Evolutionary conservation across 495 filamentous ascomycete species (phyloP).

Genomic region (Tuber umbilicatum): DNA sequence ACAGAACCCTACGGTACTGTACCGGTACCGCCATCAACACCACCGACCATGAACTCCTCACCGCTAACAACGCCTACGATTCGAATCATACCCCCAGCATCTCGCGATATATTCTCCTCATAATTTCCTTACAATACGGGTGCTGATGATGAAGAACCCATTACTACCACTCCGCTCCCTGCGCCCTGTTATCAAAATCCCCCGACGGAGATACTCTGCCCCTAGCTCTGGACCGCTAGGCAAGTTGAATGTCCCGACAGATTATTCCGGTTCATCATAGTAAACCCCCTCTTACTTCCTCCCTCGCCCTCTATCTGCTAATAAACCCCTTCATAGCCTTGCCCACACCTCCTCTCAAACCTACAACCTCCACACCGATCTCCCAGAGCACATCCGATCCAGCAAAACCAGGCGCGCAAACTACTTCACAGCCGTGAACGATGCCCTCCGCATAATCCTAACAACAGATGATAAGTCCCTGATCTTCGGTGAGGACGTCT

Average conservation of each 20-base stretch:
- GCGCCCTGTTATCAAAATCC: slow-evolving; percentile 8
- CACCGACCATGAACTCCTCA: neutral
- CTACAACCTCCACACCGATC: slow-evolving; percentile 61
- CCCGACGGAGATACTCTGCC: slow-evolving; percentile 14
- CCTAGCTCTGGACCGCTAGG: slow-evolving; percentile 17
- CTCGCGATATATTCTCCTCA: neutral
- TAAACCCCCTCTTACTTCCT: slow-evolving; percentile 5
- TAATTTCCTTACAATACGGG: neutral
- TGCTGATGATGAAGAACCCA: slow-evolving; percentile 15
- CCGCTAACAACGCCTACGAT: neutral
- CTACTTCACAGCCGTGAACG: slow-evolving; percentile 86
- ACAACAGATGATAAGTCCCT: slow-evolving; percentile 75
- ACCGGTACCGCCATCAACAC: neutral
- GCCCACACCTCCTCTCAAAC: slow-evolving; percentile 62
- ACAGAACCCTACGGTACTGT: neutral
- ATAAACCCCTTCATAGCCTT: slow-evolving; percentile 44
- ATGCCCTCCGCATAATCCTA: slow-evolving; percentile 76
- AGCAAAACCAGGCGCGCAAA: slow-evolving; percentile 77
- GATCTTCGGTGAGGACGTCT: slow-evolving; percentile 93
- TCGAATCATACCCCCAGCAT: neutral
- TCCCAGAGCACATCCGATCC: slow-evolving; percentile 57
- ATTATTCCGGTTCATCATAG: slow-evolving; percentile 76
- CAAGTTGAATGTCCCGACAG: slow-evolving; percentile 72
- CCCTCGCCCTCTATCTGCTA: slow-evolving; percentile 1
- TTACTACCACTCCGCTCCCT: slow-evolving; percentile 18